phyloP scores from a whole-genome alignment of 768 basidiomycete species.

The Rhizopogon roseolus region DNA sequence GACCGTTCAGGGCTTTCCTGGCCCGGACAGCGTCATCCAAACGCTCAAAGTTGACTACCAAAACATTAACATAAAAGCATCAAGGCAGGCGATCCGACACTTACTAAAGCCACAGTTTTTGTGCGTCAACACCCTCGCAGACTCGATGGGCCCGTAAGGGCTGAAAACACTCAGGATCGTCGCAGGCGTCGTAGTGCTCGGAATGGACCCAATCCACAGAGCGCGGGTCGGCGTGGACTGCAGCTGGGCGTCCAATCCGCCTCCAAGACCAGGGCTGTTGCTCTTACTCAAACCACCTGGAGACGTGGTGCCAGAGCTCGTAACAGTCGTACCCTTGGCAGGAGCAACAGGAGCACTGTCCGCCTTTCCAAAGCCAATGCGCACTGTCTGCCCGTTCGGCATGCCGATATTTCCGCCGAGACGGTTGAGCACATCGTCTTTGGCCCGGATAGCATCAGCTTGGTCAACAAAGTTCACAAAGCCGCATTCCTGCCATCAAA shows the following conservation, averaged over 20 bases:
- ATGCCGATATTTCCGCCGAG: slow-evolving; percentile 92
- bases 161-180: slow-evolving; percentile 95
- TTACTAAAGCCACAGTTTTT: slow-evolving; percentile 93
- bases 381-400: slow-evolving; percentile 92
- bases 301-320: slow-evolving; percentile 61
- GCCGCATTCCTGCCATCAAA: slow-evolving; percentile 76
- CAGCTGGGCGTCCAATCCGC: slow-evolving; percentile 75
- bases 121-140: slow-evolving; percentile 91
- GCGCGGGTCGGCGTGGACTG: slow-evolving; percentile 93
- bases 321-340: slow-evolving; percentile 64
- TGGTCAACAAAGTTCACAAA: slow-evolving; percentile 99
- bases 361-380: slow-evolving; percentile 97
- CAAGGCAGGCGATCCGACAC: slow-evolving; percentile 23
- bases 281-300: slow-evolving; percentile 50
- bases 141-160: slow-evolving; percentile 96
- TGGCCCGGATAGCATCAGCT: slow-evolving; percentile 92
- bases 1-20: slow-evolving; percentile 91
- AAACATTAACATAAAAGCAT: slow-evolving; percentile 7
- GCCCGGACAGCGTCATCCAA: slow-evolving; percentile 96
- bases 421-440: slow-evolving; percentile 95
- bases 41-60: slow-evolving; percentile 90
- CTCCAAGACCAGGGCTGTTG: slow-evolving; percentile 47
- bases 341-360: slow-evolving; percentile 93
- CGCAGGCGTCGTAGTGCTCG: slow-evolving; percentile 89
- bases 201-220: slow-evolving; percentile 97